Percentiles rank a stretch among this genome's conserved stretches.
Evolutionary conservation across 2,329 filamentous ascomycete species (phyloP).

Genomic region (Cryphonectria naterciae): DNA sequence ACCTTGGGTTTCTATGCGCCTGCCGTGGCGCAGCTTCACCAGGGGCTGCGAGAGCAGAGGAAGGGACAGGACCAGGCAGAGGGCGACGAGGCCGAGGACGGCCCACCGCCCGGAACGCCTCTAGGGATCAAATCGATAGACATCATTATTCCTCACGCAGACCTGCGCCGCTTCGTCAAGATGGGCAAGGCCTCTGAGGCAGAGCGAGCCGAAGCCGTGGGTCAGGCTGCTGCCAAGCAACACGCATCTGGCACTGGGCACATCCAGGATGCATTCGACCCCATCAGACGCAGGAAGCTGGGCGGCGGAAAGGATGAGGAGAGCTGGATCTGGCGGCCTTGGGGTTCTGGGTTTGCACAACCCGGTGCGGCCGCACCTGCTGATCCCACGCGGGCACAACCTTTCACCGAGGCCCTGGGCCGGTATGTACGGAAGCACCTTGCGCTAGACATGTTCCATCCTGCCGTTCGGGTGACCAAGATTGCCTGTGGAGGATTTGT

Average conservation of each 20-base stretch:
- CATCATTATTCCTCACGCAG: slow-evolving; percentile 53
- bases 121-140: slow-evolving; percentile 52
- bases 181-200: slow-evolving; percentile 41
- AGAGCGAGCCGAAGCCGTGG: neutral
- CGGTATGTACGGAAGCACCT: slow-evolving; percentile 57
- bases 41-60: neutral
- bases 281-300: slow-evolving; percentile 47
- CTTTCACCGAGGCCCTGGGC: slow-evolving; percentile 56
- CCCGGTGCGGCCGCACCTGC: neutral
- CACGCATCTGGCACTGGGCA: slow-evolving; percentile 31
- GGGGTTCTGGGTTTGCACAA: neutral
- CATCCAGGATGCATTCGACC: neutral
- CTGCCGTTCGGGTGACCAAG: slow-evolving; percentile 55
- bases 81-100: slow-evolving; percentile 24
- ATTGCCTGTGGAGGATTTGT: slow-evolving; percentile 61
- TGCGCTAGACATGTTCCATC: slow-evolving; percentile 59
- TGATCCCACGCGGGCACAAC: slow-evolving; percentile 34
- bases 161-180: slow-evolving; percentile 51
- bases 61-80: slow-evolving; percentile 9
- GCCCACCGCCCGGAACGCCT: slow-evolving; percentile 3
- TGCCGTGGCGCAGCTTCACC: slow-evolving; percentile 1
- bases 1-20: slow-evolving; percentile 56
- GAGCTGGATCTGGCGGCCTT: slow-evolving; percentile 55
- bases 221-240: slow-evolving; percentile 35
- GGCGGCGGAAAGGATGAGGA: slow-evolving; percentile 54